These are phyloP conservation scores for Teratosphaeria destructans DNA, from an alignment of 2,329 filamentous ascomycete species.

Conservation along the genomic window DNA sequence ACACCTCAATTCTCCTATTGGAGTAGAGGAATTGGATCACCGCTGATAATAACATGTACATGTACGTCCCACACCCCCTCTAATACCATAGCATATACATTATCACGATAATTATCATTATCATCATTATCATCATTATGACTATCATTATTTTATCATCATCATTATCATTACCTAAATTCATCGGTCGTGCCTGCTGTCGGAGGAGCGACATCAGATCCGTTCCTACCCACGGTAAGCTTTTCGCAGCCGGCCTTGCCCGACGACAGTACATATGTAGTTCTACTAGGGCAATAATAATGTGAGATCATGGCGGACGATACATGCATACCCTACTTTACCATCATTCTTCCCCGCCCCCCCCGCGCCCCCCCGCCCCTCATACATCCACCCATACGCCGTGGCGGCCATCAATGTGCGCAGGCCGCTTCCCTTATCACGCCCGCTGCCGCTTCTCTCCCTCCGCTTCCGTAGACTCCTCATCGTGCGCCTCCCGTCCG, in stretches of 20 bases:
- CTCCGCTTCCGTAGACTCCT: background rate
- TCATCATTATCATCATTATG: too few relatives aligned
- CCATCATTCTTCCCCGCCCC: background rate
- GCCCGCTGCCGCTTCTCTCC: background rate
- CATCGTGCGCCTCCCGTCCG: background rate
- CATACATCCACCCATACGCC: background rate
- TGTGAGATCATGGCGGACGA: background rate
- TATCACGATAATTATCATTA: too few relatives aligned
- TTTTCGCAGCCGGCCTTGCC: background rate
- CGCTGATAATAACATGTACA: too few relatives aligned
- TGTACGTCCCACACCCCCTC: too few relatives aligned
- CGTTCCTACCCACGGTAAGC: background rate
- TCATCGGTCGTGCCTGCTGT: background rate
- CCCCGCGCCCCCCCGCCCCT: background rate
- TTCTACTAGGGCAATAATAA: too few relatives aligned
- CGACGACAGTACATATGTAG: too few relatives aligned
- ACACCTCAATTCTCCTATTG: too few relatives aligned
- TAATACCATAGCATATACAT: too few relatives aligned
- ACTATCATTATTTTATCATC: too few relatives aligned
- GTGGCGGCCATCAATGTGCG: background rate
- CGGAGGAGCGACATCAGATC: background rate
- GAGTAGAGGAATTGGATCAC: too few relatives aligned
- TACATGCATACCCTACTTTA: background rate
- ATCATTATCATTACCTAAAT: too few relatives aligned
- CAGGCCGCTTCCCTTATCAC: background rate